Evolutionary conservation across 345 rosid species (phyloP).

Genomic region (Streptanthus diversifolius): DNA sequence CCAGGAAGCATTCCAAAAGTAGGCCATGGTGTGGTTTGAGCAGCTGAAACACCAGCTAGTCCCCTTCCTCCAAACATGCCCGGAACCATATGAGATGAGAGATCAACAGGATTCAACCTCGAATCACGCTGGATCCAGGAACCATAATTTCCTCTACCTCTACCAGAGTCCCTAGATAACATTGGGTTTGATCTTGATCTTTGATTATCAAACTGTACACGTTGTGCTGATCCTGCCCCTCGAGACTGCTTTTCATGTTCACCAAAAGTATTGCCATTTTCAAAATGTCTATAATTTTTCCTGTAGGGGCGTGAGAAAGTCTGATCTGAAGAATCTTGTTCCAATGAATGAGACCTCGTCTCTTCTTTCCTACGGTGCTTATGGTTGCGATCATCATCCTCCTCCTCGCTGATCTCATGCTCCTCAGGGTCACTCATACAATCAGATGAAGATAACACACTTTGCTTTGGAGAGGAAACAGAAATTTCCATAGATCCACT

Average conservation of each 20-base stretch:
- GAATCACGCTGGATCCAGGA: conserved; percentile 72
- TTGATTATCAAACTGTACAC: conserved; percentile 56
- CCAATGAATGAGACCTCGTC: conserved; percentile 62
- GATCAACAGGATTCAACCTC: conserved; percentile 56
- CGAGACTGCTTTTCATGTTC: conserved; percentile 62
- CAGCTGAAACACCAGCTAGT: conserved; percentile 55
- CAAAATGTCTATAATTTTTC: conserved; percentile 58
- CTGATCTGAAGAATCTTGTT: conserved; percentile 61
- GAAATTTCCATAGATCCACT: conserved; percentile 62
- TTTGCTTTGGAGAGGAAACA: conserved; percentile 61
- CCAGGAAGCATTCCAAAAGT: conserved; percentile 80
- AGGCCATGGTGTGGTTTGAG: conserved; percentile 67
- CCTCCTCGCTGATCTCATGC: conserved; percentile 94
- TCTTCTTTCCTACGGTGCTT: conserved; percentile 96
- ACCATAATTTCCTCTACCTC: conserved; percentile 84
- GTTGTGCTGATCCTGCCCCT: conserved; percentile 45
- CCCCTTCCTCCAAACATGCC: conserved; percentile 74
- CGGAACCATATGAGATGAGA: conserved; percentile 74
- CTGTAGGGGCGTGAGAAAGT: conserved; percentile 57
- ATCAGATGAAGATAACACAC: conserved; percentile 60
- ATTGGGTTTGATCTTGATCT: conserved; percentile 56
- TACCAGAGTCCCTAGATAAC: conserved; percentile 59
- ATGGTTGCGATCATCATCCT: conserved; percentile 97
- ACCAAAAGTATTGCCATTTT: conserved; percentile 57
- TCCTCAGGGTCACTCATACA: conserved; percentile 77